A percentile compares a stretch with the other conserved stretches of the same genome.
Conservation (phyloP, 768 basidiomycete genomes). For the Kwoniella heveanensis region DNA sequence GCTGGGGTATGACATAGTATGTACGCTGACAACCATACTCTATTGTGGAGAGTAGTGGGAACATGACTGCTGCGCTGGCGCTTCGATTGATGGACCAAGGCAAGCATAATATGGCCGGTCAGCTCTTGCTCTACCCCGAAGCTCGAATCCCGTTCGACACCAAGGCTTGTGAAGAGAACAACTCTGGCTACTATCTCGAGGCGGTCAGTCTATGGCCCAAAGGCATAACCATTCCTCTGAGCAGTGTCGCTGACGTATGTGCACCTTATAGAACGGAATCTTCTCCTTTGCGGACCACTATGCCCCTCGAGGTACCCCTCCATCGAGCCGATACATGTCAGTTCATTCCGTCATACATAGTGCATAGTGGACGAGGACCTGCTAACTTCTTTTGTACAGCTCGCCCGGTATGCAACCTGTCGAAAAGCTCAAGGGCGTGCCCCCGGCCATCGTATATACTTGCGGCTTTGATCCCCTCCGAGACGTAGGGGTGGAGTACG, state of each 20-base stretch:
- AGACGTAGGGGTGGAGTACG: constrained; percentile 8
- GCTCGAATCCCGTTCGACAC: constrained; percentile 12
- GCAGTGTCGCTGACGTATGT: background rate
- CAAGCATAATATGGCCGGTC: background rate
- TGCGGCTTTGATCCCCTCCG: constrained; percentile 10
- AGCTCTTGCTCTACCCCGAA: constrained; percentile 7
- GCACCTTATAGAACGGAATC: constrained; percentile 2
- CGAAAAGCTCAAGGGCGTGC: constrained; percentile 1
- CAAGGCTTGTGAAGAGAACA: constrained; percentile 6
- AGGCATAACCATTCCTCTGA: no score
- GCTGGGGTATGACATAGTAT: no score
- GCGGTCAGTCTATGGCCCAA: background rate
- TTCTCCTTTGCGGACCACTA: constrained; percentile 10
- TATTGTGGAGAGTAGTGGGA: constrained; percentile 3
- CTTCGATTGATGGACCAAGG: constrained; percentile 2
- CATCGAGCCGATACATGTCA: constrained; percentile 1
- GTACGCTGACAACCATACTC: background rate
- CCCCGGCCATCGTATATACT: background rate
- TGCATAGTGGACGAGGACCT: background rate
- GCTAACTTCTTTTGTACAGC: background rate
- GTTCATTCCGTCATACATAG: background rate
- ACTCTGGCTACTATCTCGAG: constrained; percentile 10
- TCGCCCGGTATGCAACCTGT: constrained; percentile 8
- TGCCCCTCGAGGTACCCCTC: constrained; percentile 4
- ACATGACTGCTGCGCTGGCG: constrained; percentile 8